Conservation (phyloP, 208 protist genomes). For the Tritrichomonas musculus region DNA sequence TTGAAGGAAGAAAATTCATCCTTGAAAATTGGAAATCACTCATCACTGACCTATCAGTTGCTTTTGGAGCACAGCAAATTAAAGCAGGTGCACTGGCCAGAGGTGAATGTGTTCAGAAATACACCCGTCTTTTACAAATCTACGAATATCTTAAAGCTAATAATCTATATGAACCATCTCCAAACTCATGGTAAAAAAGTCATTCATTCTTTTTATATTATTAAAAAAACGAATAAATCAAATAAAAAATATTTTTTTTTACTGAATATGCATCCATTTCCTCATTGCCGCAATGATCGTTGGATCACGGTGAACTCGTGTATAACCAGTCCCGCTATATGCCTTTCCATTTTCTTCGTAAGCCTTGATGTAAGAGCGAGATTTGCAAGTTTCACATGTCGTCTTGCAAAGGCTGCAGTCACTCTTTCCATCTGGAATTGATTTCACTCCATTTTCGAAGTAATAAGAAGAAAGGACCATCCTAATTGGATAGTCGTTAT, state of each 20-base stretch:
- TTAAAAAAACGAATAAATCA: neutral
- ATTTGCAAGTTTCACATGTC: neutral
- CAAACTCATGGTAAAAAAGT: no score
- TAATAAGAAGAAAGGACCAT: slow-evolving; percentile 55
- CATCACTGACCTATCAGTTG: no score
- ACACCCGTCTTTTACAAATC: no score
- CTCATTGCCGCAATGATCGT: neutral
- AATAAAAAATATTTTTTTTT: neutral
- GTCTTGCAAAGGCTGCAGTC: slow-evolving; percentile 45
- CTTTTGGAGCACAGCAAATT: no score
- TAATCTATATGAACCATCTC: no score
- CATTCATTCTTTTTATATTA: no score
- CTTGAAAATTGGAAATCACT: no score
- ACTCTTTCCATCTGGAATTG: slow-evolving; percentile 42
- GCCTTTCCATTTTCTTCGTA: neutral
- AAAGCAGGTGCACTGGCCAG: no score
- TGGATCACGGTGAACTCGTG: neutral
- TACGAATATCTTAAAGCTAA: no score
- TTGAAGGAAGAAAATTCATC: no score
- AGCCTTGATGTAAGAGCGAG: neutral
- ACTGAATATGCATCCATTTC: neutral
- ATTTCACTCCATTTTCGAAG: neutral
- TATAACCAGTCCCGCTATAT: neutral
- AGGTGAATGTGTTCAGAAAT: no score
- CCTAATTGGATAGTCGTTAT: slow-evolving; percentile 39